Evolutionary conservation across 768 basidiomycete species (phyloP).

Genomic region (Serendipita vermifera): DNA sequence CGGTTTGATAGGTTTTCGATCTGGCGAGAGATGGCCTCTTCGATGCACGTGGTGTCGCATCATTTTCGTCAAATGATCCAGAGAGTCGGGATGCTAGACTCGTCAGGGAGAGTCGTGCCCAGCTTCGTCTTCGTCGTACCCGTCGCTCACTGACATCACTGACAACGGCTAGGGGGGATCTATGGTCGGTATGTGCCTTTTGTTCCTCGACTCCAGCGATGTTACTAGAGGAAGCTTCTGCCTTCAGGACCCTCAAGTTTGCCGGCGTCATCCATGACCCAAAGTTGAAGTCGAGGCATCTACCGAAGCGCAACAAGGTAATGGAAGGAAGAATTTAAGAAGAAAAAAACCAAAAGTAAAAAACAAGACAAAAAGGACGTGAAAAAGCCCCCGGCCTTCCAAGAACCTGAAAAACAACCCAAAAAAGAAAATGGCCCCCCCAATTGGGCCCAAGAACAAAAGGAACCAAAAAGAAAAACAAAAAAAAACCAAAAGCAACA

Average conservation of each 20-base stretch:
- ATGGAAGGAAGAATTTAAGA: no score
- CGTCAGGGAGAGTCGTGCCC: slow-evolving; percentile 22
- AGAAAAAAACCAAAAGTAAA: slow-evolving; percentile 88
- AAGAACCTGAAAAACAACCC: slow-evolving; percentile 77
- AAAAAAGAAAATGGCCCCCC: slow-evolving; percentile 78
- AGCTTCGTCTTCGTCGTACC: slow-evolving; percentile 30
- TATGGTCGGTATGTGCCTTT: slow-evolving; percentile 78
- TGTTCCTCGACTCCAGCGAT: slow-evolving; percentile 57
- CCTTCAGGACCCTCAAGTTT: slow-evolving; percentile 69
- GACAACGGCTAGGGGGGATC: slow-evolving; percentile 85
- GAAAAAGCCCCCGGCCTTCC: slow-evolving; percentile 52
- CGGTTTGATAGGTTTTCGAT: slow-evolving; percentile 15
- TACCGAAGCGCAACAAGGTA: no score
- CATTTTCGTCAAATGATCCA: slow-evolving; percentile 6
- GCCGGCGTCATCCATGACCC: slow-evolving; percentile 88
- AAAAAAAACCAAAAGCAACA: no score
- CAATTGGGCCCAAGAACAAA: no score
- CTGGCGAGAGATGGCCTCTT: neutral
- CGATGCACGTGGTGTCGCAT: slow-evolving; percentile 30
- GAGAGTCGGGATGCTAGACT: slow-evolving; percentile 5
- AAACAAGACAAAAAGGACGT: slow-evolving; percentile 66
- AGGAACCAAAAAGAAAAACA: no score
- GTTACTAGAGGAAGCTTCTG: slow-evolving; percentile 77
- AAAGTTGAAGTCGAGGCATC: slow-evolving; percentile 81
- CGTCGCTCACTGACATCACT: slow-evolving; percentile 42